A percentile compares a stretch with the other conserved stretches of the same genome.
These are phyloP conservation scores for Metroxylon sagu DNA, from an alignment of 176 grass and related monocot genomes.

Conservation along the genomic window DNA sequence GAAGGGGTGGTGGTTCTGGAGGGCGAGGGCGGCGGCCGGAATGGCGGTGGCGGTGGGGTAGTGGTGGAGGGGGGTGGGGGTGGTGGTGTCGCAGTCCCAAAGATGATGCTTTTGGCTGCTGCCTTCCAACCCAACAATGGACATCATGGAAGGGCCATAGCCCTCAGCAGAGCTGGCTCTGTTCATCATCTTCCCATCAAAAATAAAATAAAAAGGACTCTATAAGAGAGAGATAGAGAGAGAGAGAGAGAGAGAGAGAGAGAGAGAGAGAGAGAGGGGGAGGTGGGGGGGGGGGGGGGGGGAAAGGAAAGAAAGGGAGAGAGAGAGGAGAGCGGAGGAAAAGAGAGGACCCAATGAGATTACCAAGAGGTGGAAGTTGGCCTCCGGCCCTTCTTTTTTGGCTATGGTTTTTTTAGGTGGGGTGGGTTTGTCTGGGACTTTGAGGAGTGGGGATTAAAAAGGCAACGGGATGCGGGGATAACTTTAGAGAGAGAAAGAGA, in stretches of 20 bases:
- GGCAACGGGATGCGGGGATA: no score
- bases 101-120: background rate
- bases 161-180: constrained; percentile 1
- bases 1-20: constrained; percentile 17
- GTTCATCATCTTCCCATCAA: constrained; percentile 21
- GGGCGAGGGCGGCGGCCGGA: constrained; percentile 14
- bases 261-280: background rate
- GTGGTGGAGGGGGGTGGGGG: constrained; percentile 33
- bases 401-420: no score
- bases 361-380: no score
- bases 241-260: background rate
- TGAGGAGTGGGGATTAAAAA: no score
- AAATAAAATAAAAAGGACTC: no score
- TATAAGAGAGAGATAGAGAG: background rate
- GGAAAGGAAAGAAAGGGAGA: no score
- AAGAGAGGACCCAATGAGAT: no score
- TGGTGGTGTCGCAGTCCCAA: constrained; percentile 13
- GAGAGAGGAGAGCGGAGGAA: no score
- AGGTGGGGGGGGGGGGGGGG: no score
- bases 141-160: constrained; percentile 4
- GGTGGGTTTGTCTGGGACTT: no score
- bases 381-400: no score
- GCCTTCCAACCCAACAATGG: constrained; percentile 3
- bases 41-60: constrained; percentile 11
- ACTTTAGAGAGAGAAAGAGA: background rate